phyloP scores from a whole-genome alignment of 768 basidiomycete species.

The Termitomyces sp. region DNA sequence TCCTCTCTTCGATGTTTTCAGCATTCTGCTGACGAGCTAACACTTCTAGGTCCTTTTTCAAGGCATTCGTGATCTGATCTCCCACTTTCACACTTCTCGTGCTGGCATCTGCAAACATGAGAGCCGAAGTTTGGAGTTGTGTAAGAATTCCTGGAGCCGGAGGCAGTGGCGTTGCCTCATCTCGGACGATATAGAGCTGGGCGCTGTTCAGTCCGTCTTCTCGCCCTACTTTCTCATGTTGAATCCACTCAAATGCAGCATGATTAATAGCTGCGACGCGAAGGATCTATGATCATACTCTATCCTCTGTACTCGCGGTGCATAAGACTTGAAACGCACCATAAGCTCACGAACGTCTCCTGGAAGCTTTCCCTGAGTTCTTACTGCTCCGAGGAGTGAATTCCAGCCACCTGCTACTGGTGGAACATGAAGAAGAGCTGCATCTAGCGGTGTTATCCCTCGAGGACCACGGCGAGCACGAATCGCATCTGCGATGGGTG shows the following conservation, averaged over 20 bases:
- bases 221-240: slow-evolving; percentile 52
- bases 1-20: slow-evolving; percentile 26
- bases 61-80: slow-evolving; percentile 34
- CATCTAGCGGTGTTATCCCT: slow-evolving; percentile 51
- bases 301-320: neutral
- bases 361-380: slow-evolving; percentile 45
- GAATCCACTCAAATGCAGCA: slow-evolving; percentile 56
- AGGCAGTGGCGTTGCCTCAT: slow-evolving; percentile 40
- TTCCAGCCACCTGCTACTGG: slow-evolving; percentile 52
- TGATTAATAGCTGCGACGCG: slow-evolving; percentile 50
- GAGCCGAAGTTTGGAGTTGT: slow-evolving; percentile 48
- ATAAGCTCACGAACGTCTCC: slow-evolving; percentile 52
- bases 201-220: slow-evolving; percentile 48
- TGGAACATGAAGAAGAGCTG: slow-evolving; percentile 47
- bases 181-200: slow-evolving; percentile 56
- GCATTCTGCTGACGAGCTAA: slow-evolving; percentile 20
- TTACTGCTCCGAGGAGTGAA: slow-evolving; percentile 46
- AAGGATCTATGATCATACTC: slow-evolving; percentile 36
- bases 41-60: slow-evolving; percentile 37
- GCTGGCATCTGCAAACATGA: slow-evolving; percentile 59
- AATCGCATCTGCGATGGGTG: slow-evolving; percentile 47
- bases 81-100: slow-evolving; percentile 49
- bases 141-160: slow-evolving; percentile 40
- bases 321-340: slow-evolving; percentile 27
- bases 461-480: slow-evolving; percentile 46